A percentile compares a stretch with the other conserved stretches of the same genome.
Evolutionary conservation across 2,329 filamentous ascomycete genomes (phyloP).

Genomic region (Xylariaceae sp.): DNA sequence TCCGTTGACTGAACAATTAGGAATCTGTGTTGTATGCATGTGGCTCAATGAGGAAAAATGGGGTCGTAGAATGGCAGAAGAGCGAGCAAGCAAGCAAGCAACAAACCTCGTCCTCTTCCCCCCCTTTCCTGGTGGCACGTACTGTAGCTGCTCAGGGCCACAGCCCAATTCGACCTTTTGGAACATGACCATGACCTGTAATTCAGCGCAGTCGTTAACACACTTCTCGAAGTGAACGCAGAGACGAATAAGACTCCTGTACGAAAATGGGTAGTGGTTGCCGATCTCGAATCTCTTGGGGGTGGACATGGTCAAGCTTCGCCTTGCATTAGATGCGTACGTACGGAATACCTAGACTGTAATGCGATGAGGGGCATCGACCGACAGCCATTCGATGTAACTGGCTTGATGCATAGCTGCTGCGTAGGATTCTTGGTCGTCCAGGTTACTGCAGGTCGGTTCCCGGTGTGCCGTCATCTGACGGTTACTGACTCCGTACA

Average conservation of each 20-base stretch:
- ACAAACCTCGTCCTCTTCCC: neutral
- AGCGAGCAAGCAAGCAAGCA: neutral
- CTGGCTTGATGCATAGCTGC: neutral
- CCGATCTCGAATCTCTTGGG: neutral
- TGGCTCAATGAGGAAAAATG: slow-evolving; percentile 27
- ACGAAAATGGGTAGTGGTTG: too few species aligned
- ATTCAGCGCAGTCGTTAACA: neutral
- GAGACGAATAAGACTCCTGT: too few species aligned
- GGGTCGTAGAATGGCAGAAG: slow-evolving; percentile 1
- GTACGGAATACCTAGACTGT: neutral
- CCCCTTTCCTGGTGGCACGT: neutral
- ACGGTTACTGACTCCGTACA: slow-evolving; percentile 20
- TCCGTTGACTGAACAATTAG: slow-evolving; percentile 22
- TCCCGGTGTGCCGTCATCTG: slow-evolving; percentile 25
- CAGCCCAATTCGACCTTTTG: slow-evolving; percentile 3
- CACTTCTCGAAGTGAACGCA: neutral
- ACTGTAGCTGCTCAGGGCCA: neutral
- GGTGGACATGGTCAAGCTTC: neutral
- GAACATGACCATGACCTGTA: neutral
- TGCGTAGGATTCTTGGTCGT: slow-evolving; percentile 16
- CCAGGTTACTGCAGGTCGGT: slow-evolving; percentile 6
- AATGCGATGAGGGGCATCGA: neutral
- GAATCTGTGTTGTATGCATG: slow-evolving; percentile 24
- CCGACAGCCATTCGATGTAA: neutral
- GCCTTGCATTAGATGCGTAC: neutral